Evolutionary conservation across 2,329 filamentous ascomycete genomes (phyloP).

Genomic region (Claviceps maximensis): DNA sequence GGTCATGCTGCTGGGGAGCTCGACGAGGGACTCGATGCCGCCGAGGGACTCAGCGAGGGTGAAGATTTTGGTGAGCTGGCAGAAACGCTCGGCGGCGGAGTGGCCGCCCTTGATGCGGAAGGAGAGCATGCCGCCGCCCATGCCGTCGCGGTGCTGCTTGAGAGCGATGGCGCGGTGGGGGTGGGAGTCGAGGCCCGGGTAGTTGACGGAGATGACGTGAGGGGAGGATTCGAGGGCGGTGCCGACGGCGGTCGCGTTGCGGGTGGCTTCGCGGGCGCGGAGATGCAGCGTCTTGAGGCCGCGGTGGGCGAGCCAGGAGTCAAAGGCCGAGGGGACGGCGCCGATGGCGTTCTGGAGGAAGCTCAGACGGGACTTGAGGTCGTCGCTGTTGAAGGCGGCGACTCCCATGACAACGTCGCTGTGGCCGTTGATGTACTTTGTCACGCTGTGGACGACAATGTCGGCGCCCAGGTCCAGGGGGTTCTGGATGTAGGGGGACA

Average conservation of each 20-base stretch:
- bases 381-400: conserved; percentile 82
- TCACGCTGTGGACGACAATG: conserved; percentile 92
- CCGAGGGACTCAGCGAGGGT: conserved; percentile 87
- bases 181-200: conserved; percentile 81
- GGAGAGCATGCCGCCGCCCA: conserved; percentile 94
- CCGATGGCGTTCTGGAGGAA: conserved; percentile 98
- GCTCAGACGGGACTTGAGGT: conserved; percentile 60
- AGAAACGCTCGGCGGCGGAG: conserved; percentile 80
- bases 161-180: conserved; percentile 71
- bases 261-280: conserved; percentile 70
- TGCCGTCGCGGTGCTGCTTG: conserved; percentile 84
- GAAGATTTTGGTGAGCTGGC: conserved; percentile 77
- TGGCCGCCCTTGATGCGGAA: conserved; percentile 88
- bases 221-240: conserved; percentile 64
- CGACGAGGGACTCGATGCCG: conserved; percentile 81
- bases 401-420: conserved; percentile 95
- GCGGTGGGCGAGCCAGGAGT: conserved; percentile 95
- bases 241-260: conserved; percentile 70
- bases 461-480: conserved; percentile 90
- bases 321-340: conserved; percentile 85
- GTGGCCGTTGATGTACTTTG: conserved; percentile 99
- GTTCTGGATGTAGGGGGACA: conserved; percentile 93
- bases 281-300: conserved; percentile 95
- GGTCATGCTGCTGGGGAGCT: conserved; percentile 92
- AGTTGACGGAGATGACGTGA: conserved; percentile 83